phyloP scores from a whole-genome alignment of 352 stramenopile genomes.

The Phytophthora sp. region DNA sequence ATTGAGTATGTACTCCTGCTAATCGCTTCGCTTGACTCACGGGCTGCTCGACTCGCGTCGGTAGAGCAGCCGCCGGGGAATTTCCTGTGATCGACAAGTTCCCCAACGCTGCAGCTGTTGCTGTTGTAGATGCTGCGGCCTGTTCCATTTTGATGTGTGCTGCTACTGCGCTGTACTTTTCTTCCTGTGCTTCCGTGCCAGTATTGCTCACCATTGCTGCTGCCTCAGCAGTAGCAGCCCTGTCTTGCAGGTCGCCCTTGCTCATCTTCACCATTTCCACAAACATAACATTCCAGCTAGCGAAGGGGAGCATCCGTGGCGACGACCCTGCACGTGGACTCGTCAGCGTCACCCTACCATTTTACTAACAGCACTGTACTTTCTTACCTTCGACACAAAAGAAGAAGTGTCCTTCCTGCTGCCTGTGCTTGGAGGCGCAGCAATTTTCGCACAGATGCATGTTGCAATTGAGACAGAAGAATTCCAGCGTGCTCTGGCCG shows the following conservation, averaged over 20 bases:
- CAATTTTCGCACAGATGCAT: conserved; percentile 67
- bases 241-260: conserved; percentile 38
- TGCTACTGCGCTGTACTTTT: conserved; percentile 1
- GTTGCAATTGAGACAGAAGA: conserved; percentile 63
- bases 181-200: neutral
- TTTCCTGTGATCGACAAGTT: conserved; percentile 35
- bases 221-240: neutral
- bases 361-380: too few relatives aligned
- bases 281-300: conserved; percentile 50
- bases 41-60: neutral
- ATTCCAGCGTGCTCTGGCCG: conserved; percentile 43
- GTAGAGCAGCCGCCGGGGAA: neutral
- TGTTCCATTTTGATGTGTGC: conserved; percentile 31
- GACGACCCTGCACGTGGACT: conserved; percentile 34
- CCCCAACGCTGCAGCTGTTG: conserved; percentile 19
- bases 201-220: neutral
- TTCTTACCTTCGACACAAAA: conserved; percentile 61
- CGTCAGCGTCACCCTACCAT: neutral
- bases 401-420: conserved; percentile 49
- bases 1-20: conserved; percentile 4
- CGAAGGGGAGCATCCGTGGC: conserved; percentile 48
- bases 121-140: conserved; percentile 2
- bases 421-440: conserved; percentile 46
- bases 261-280: conserved; percentile 51
- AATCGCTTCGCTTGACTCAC: conserved; percentile 21